These are phyloP conservation scores for Stagonosporopsis tanaceti DNA, from an alignment of 2,329 filamentous ascomycete genomes.

Conservation along the genomic window DNA sequence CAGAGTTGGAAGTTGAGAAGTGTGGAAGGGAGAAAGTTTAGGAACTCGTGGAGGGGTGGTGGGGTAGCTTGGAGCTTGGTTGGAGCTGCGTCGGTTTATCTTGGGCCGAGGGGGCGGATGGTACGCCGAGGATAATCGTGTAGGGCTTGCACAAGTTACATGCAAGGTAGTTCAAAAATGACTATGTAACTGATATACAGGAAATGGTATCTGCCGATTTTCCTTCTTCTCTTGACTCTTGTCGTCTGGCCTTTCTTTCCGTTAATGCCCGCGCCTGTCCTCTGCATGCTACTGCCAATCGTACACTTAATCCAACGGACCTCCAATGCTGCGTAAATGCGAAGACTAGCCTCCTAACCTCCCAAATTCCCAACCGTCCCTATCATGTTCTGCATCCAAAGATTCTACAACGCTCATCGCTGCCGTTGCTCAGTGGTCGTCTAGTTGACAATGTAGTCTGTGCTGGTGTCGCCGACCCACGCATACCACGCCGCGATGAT, in stretches of 20 bases:
- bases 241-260: background rate
- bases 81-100: conserved; percentile 8
- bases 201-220: conserved; percentile 15
- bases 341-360: background rate
- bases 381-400: background rate
- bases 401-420: background rate
- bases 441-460: conserved; percentile 28
- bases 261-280: background rate
- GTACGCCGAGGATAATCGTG: background rate
- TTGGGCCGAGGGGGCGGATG: conserved; percentile 6
- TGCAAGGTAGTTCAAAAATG: background rate
- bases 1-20: background rate
- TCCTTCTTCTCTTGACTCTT: background rate
- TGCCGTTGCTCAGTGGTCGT: background rate
- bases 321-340: background rate
- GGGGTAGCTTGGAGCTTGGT: conserved; percentile 14
- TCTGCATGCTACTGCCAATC: background rate
- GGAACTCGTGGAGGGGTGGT: conserved; percentile 2
- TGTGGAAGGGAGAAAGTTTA: background rate
- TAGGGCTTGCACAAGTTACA: background rate
- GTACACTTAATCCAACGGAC: background rate
- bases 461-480: conserved; percentile 57
- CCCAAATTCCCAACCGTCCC: too few species aligned
- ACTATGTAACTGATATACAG: conserved; percentile 11
- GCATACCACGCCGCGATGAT: conserved; percentile 66